Conservation (phyloP, 805 yeast species). For the Saturnispora silvae region DNA sequence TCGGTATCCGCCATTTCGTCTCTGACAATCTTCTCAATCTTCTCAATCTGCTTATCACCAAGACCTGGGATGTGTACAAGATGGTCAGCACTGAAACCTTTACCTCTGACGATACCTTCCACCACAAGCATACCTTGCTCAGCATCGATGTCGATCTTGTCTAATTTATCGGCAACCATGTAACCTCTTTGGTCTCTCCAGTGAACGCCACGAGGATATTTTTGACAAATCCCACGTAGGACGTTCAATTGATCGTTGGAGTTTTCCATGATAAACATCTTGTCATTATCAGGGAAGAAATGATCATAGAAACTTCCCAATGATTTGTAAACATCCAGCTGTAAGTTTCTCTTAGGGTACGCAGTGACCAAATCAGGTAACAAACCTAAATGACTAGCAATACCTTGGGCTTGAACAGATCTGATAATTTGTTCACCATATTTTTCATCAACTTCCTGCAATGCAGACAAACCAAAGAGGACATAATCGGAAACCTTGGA, state of each 20-base stretch:
- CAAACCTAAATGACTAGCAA: slow-evolving; percentile 70
- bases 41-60: slow-evolving; percentile 78
- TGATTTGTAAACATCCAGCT: slow-evolving; percentile 56
- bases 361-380: slow-evolving; percentile 60
- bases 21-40: slow-evolving; percentile 41
- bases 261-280: slow-evolving; percentile 59
- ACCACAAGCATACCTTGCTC: slow-evolving; percentile 39
- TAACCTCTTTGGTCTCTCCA: slow-evolving; percentile 96
- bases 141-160: slow-evolving; percentile 20
- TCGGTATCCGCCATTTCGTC: slow-evolving; percentile 36
- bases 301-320: slow-evolving; percentile 57
- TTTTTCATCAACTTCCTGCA: slow-evolving; percentile 65
- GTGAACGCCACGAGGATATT: slow-evolving; percentile 68
- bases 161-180: slow-evolving; percentile 59
- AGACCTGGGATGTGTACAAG: slow-evolving; percentile 77
- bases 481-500: slow-evolving; percentile 86
- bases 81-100: slow-evolving; percentile 68
- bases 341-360: slow-evolving; percentile 67
- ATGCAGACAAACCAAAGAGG: slow-evolving; percentile 80
- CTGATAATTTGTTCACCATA: slow-evolving; percentile 86
- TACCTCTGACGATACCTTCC: slow-evolving; percentile 81
- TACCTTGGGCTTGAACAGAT: slow-evolving; percentile 86
- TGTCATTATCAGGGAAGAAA: slow-evolving; percentile 74
- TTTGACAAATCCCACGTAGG: slow-evolving; percentile 70
- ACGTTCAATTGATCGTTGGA: slow-evolving; percentile 63